A percentile compares a stretch with the other conserved stretches of the same genome.
These are phyloP conservation scores for Moesziomyces antarcticus DNA, from an alignment of 1,284 basidiomycete genomes.

Conservation along the genomic window DNA sequence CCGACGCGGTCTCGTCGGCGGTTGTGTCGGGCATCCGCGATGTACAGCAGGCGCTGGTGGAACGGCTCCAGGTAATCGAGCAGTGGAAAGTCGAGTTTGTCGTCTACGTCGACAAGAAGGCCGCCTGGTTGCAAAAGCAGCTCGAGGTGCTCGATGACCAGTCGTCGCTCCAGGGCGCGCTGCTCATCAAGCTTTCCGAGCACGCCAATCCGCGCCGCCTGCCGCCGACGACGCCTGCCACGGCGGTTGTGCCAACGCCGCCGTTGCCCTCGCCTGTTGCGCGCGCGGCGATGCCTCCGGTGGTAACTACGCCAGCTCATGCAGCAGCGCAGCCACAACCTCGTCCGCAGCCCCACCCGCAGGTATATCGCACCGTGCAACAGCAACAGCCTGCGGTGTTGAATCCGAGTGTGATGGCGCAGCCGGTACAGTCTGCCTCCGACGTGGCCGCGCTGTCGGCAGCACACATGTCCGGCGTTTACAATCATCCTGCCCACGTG, in stretches of 20 bases:
- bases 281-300: constrained; percentile 1
- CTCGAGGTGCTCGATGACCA: constrained; percentile 32
- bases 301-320: background rate
- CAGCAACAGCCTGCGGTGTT: background rate
- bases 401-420: background rate
- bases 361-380: background rate
- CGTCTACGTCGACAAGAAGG: constrained; percentile 1
- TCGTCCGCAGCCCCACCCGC: background rate
- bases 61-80: constrained; percentile 7
- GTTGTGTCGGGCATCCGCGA: constrained; percentile 1
- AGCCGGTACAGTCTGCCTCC: too few species aligned
- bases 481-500: too few species aligned
- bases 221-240: background rate
- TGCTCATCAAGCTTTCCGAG: constrained; percentile 35
- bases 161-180: constrained; percentile 37
- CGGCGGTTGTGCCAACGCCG: background rate
- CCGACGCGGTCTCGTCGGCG: background rate
- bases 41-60: constrained; percentile 2
- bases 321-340: background rate
- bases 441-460: background rate
- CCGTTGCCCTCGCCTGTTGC: background rate
- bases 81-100: constrained; percentile 3
- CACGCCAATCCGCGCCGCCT: constrained; percentile 36
- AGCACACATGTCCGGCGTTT: background rate
- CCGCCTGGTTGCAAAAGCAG: constrained; percentile 11